These are phyloP conservation scores for Rutidosis leptorrhynchoides DNA, from an alignment of 129 eudicot genomes.

Conservation along the genomic window DNA sequence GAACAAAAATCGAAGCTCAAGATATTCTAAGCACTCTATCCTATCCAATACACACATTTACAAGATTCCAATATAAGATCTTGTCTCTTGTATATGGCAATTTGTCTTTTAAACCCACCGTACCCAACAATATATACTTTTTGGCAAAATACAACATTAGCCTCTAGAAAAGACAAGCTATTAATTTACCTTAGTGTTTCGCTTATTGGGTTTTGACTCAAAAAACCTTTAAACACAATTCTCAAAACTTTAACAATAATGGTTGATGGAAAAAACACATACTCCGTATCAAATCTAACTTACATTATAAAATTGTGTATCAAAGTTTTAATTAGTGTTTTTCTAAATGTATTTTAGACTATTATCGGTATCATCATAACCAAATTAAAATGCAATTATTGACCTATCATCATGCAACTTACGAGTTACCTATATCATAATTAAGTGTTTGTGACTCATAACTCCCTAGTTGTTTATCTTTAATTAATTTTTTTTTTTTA, in stretches of 20 bases:
- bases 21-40: slow-evolving; percentile 25
- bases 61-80: slow-evolving; percentile 31
- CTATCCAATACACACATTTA: slow-evolving; percentile 30
- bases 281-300: too few species aligned
- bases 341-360: neutral
- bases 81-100: slow-evolving; percentile 28
- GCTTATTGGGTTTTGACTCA: slow-evolving; percentile 22
- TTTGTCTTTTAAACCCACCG: slow-evolving; percentile 17
- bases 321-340: neutral
- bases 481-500: too few species aligned
- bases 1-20: slow-evolving; percentile 27
- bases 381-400: neutral
- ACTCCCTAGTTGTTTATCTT: too few species aligned
- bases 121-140: neutral
- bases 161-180: slow-evolving; percentile 6
- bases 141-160: slow-evolving; percentile 16
- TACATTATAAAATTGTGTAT: neutral
- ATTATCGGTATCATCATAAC: too few species aligned
- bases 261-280: slow-evolving; percentile 6
- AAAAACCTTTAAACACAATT: slow-evolving; percentile 20
- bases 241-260: slow-evolving; percentile 22
- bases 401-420: too few species aligned
- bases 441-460: too few species aligned
- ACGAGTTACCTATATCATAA: too few species aligned
- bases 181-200: slow-evolving; percentile 7